Evolutionary conservation across 2,329 filamentous ascomycete species (phyloP).

Genomic region (Diplodia scrobiculata): DNA sequence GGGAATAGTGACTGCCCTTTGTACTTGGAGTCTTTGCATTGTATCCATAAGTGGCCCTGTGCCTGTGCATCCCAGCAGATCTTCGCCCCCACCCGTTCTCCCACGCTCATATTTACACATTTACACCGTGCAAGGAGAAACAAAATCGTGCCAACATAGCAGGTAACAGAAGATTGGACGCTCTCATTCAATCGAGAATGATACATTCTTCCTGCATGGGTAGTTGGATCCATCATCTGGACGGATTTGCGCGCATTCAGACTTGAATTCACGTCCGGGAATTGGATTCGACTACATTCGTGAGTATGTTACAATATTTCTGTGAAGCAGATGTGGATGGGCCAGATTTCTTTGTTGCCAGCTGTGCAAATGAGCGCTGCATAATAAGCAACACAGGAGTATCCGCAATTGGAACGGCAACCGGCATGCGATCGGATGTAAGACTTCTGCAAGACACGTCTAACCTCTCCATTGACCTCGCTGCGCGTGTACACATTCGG

Average conservation of each 20-base stretch:
- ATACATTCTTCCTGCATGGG: no score
- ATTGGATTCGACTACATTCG: no score
- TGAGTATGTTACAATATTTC: no score
- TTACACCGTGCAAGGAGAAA: neutral
- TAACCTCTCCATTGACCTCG: neutral
- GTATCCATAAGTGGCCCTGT: neutral
- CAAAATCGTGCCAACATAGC: neutral
- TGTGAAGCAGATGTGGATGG: no score
- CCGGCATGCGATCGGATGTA: neutral
- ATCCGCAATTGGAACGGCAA: neutral
- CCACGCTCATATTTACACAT: neutral
- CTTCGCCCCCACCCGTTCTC: neutral
- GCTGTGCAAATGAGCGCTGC: neutral
- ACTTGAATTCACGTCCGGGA: no score
- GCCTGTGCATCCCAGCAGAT: neutral
- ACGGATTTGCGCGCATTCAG: no score
- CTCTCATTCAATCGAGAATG: no score
- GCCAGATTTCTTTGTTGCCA: no score
- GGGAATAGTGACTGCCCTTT: neutral
- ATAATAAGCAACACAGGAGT: neutral
- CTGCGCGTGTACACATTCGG: neutral
- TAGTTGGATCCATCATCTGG: no score
- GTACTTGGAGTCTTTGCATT: neutral
- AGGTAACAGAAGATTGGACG: neutral
- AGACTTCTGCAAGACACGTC: neutral